Percentiles rank a stretch among this genome's conserved stretches.
Evolutionary conservation across 345 rosid genomes (phyloP).

Genomic region (Ailanthus altissimus): DNA sequence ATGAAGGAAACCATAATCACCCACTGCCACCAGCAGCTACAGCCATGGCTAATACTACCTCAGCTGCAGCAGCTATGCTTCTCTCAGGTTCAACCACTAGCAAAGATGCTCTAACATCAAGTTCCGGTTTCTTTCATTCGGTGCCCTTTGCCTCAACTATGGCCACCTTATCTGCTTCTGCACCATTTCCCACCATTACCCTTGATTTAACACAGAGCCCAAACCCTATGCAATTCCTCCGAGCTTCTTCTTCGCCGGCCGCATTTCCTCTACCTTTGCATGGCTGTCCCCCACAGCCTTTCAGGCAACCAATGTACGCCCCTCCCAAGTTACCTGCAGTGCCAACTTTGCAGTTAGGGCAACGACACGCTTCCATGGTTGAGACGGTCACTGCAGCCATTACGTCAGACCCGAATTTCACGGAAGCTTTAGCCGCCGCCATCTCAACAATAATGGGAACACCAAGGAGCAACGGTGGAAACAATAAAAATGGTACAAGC

Average conservation of each 20-base stretch:
- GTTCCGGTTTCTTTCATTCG: slow-evolving; percentile 40
- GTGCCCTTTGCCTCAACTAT: slow-evolving; percentile 69
- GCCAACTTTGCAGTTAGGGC: slow-evolving; percentile 39
- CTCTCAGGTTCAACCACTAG: slow-evolving; percentile 71
- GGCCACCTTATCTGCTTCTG: slow-evolving; percentile 77
- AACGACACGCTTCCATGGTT: slow-evolving; percentile 53
- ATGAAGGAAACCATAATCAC: slow-evolving; percentile 95
- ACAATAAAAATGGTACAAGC: slow-evolving; percentile 16
- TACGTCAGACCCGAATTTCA: slow-evolving; percentile 80
- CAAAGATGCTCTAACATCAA: slow-evolving; percentile 46
- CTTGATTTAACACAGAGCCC: slow-evolving; percentile 78
- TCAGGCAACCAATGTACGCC: slow-evolving; percentile 38
- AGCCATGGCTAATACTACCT: slow-evolving; percentile 85
- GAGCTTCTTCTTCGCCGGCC: slow-evolving; percentile 31
- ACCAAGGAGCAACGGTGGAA: slow-evolving; percentile 27
- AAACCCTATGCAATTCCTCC: slow-evolving; percentile 41
- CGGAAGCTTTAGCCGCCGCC: slow-evolving; percentile 78
- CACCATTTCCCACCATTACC: slow-evolving; percentile 89
- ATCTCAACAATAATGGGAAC: slow-evolving; percentile 62
- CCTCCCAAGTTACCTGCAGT: slow-evolving; percentile 32
- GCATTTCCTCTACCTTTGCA: slow-evolving; percentile 49
- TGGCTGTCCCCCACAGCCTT: slow-evolving; percentile 34
- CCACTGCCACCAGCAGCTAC: slow-evolving; percentile 93
- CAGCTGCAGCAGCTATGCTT: slow-evolving; percentile 89
- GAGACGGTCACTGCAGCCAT: slow-evolving; percentile 76